phyloP scores from a whole-genome alignment of 495 filamentous ascomycete genomes.

The Cladorrhinum samala region DNA sequence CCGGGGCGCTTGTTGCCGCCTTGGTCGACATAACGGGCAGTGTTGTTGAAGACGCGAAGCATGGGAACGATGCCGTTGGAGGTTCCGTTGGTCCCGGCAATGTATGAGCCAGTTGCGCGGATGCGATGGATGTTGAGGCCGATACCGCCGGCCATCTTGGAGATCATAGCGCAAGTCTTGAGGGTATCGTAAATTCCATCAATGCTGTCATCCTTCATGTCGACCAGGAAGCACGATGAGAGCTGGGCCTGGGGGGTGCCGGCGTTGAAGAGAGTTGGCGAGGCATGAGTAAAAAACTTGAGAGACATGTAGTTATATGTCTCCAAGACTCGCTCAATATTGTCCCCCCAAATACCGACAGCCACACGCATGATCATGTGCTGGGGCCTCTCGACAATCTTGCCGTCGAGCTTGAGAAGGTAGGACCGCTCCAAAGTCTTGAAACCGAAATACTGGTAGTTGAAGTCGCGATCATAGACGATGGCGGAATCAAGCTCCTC shows the following conservation, averaged over 20 bases:
- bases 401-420: conserved; percentile 83
- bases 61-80: conserved; percentile 97
- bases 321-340: conserved; percentile 90
- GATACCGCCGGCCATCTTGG: conserved; percentile 97
- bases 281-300: conserved; percentile 97
- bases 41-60: conserved; percentile 98
- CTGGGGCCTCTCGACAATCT: conserved; percentile 92
- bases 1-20: conserved; percentile 98
- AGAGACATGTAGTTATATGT: conserved; percentile 97
- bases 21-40: conserved; percentile 95
- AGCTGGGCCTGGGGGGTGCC: conserved; percentile 90
- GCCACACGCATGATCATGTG: conserved; percentile 99
- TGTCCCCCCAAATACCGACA: conserved; percentile 90
- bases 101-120: conserved; percentile 94
- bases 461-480: conserved; percentile 98
- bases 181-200: conserved; percentile 98
- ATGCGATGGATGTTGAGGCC: conserved; percentile 94
- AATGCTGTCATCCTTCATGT: conserved; percentile 99
- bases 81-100: conserved; percentile 92
- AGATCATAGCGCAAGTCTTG: conserved; percentile 99
- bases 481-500: conserved; percentile 98
- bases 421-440: conserved; percentile 98
- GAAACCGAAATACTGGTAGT: conserved; percentile 99
- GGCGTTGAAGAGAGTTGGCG: conserved; percentile 95
- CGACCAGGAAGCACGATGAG: conserved; percentile 94